Conservation (phyloP, 2,329 filamentous ascomycete genomes). For the Penicillium sp. region DNA sequence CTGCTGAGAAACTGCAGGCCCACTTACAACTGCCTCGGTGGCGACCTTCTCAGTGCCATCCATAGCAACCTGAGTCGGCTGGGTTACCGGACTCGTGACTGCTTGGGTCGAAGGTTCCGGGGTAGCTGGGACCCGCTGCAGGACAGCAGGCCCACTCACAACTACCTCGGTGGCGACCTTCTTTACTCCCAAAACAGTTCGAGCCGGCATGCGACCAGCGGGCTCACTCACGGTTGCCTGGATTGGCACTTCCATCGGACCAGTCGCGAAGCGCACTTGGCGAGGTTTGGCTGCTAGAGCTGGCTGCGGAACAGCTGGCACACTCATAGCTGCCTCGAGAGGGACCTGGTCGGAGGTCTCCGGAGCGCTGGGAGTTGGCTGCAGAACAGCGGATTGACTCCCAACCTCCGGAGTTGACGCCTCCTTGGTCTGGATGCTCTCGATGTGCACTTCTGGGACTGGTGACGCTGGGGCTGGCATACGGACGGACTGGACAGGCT, state of each 20-base stretch:
- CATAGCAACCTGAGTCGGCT: not conserved
- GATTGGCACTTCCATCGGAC: not conserved
- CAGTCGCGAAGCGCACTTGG: not conserved
- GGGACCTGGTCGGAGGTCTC: too few relatives aligned
- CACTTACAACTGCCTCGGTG: not conserved
- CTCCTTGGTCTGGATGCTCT: too few relatives aligned
- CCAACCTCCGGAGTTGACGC: too few relatives aligned
- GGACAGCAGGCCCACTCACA: not conserved
- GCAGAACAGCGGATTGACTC: too few relatives aligned
- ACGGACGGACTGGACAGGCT: too few relatives aligned
- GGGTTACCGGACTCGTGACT: not conserved
- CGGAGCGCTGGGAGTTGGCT: too few relatives aligned
- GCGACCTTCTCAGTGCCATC: not conserved
- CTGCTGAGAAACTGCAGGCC: not conserved
- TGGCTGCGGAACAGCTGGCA: not conserved
- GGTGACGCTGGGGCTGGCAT: too few relatives aligned
- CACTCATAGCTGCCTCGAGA: too few relatives aligned
- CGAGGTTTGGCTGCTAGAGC: not conserved
- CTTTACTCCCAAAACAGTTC: not conserved
- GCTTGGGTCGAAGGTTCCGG: not conserved
- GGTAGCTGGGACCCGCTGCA: not conserved
- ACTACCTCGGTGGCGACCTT: not conserved
- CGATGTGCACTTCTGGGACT: too few relatives aligned
- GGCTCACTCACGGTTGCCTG: not conserved
- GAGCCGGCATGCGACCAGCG: not conserved